Conservation (phyloP, 208 protist genomes). For the Willaertia magna region DNA sequence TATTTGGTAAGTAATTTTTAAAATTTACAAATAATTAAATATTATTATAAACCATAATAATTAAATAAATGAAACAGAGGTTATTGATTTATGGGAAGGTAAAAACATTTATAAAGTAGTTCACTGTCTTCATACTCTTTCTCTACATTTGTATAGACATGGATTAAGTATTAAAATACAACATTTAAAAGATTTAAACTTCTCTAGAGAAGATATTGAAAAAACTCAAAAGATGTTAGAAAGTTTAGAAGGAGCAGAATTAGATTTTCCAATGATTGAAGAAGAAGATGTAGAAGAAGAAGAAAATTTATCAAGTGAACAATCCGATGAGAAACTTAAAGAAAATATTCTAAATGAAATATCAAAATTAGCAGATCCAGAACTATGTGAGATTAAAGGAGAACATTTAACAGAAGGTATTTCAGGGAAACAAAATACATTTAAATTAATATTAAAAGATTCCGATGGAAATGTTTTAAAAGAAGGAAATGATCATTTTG, state of each 20-base stretch:
- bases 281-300: neutral
- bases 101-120: constrained; percentile 8
- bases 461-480: neutral
- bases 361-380: neutral
- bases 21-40: too few relatives aligned
- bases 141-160: neutral
- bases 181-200: neutral
- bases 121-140: neutral
- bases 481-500: neutral
- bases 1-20: neutral
- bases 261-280: neutral
- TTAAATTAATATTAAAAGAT: neutral
- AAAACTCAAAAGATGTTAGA: neutral
- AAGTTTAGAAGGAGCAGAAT: neutral
- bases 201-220: neutral
- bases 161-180: neutral
- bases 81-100: neutral
- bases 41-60: too few relatives aligned
- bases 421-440: neutral
- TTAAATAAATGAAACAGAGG: too few relatives aligned
- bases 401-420: neutral
- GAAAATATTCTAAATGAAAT: too few relatives aligned
- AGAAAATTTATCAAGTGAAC: too few relatives aligned
- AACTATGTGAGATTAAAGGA: neutral
- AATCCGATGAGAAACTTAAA: too few relatives aligned